These are phyloP conservation scores for Pseudotsuga menziesii DNA, from an alignment of 75 land plant species.

Conservation along the genomic window DNA sequence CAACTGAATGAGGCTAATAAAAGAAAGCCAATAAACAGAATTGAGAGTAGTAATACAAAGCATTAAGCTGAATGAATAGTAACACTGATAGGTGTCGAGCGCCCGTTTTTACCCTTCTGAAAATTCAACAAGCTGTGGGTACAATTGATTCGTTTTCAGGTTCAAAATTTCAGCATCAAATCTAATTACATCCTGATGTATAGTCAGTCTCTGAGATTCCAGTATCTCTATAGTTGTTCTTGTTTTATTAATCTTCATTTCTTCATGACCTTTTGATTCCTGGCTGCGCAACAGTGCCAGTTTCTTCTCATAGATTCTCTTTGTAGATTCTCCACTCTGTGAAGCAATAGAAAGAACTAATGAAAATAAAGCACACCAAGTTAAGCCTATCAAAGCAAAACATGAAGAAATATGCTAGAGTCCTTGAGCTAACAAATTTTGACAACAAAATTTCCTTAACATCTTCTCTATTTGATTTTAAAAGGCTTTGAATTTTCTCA, in stretches of 20 bases:
- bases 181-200: slow-evolving; percentile 52
- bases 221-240: slow-evolving; percentile 43
- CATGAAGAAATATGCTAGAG: neutral
- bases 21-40: too few relatives aligned
- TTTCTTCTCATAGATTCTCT: slow-evolving; percentile 55
- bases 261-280: slow-evolving; percentile 56
- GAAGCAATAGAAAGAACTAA: neutral
- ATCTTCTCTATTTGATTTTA: neutral
- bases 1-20: too few relatives aligned
- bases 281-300: slow-evolving; percentile 42
- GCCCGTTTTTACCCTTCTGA: slow-evolving; percentile 56
- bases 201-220: slow-evolving; percentile 36
- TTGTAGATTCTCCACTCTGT: slow-evolving; percentile 59
- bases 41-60: too few relatives aligned
- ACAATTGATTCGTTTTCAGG: slow-evolving; percentile 75
- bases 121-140: slow-evolving; percentile 68
- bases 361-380: neutral
- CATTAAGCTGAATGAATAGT: neutral
- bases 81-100: neutral
- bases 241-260: slow-evolving; percentile 46
- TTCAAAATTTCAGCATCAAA: slow-evolving; percentile 49
- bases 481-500: neutral
- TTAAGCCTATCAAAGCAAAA: neutral
- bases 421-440: neutral
- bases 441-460: neutral